Conservation (phyloP, 1,284 basidiomycete genomes). For the Ganoderma boninense region DNA sequence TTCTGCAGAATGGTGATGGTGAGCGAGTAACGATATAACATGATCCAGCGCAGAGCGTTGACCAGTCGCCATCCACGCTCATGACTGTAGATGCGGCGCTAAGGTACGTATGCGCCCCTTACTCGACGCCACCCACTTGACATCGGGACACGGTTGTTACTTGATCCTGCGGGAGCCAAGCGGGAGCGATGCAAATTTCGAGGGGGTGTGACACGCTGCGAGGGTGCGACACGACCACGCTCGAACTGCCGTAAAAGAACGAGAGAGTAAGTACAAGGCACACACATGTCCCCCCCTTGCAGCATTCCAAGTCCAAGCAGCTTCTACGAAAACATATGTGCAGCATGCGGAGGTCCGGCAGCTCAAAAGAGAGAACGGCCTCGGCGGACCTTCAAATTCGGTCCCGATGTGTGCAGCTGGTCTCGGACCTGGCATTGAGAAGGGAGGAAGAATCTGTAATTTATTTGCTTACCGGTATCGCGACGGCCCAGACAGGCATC, state of each 20-base stretch:
- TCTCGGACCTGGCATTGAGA: neutral
- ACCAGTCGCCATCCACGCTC: no score
- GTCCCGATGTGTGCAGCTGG: neutral
- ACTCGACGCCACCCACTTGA: neutral
- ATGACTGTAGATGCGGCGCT: neutral
- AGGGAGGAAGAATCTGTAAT: neutral
- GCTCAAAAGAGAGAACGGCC: neutral
- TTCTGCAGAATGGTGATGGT: neutral
- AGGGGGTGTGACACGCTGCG: neutral
- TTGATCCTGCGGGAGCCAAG: neutral
- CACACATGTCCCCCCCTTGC: neutral
- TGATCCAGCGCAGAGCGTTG: neutral
- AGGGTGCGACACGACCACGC: neutral
- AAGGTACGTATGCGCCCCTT: neutral
- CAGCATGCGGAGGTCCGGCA: neutral
- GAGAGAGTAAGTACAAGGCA: neutral
- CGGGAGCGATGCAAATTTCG: neutral
- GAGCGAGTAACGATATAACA: neutral
- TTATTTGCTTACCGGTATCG: neutral
- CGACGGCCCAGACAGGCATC: neutral
- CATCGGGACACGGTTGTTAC: neutral
- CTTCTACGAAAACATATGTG: neutral
- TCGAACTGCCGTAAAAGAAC: neutral
- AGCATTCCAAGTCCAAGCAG: neutral
- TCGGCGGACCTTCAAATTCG: neutral